Percentiles rank a stretch among this genome's conserved stretches.
phyloP scores from a whole-genome alignment of 306 rosid species.

The Rosa multiflora region DNA sequence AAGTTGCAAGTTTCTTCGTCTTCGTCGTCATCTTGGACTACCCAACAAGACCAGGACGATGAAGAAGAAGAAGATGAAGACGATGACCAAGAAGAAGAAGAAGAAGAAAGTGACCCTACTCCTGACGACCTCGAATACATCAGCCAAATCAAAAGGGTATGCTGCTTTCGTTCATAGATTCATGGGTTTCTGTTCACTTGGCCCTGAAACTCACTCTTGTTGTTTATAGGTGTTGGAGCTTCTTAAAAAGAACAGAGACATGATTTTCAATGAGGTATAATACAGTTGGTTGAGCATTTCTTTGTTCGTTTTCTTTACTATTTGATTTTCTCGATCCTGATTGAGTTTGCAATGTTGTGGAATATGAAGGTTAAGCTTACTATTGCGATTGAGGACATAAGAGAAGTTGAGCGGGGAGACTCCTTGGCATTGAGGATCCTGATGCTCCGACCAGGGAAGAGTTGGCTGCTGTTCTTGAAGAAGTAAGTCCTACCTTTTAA shows the following conservation, averaged over 20 bases:
- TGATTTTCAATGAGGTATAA: slow-evolving; percentile 82
- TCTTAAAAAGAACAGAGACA: slow-evolving; percentile 81
- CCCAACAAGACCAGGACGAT: slow-evolving; percentile 24
- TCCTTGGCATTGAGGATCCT: slow-evolving; percentile 86
- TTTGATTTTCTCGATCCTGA: neutral
- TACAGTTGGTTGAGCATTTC: neutral
- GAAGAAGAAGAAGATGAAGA: slow-evolving; percentile 2
- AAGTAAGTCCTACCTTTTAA: slow-evolving; percentile 42
- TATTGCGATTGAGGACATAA: slow-evolving; percentile 86
- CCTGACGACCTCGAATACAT: slow-evolving; percentile 66
- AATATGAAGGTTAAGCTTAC: slow-evolving; percentile 75
- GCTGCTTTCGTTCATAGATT: neutral
- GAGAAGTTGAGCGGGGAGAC: slow-evolving; percentile 84
- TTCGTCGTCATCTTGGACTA: slow-evolving; percentile 19
- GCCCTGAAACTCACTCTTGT: slow-evolving; percentile 1
- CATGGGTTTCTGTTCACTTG: neutral
- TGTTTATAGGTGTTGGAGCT: slow-evolving; percentile 70
- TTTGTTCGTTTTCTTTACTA: neutral
- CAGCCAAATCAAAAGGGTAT: slow-evolving; percentile 63
- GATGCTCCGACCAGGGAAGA: slow-evolving; percentile 88
- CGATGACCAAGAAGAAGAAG: neutral
- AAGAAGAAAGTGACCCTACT: slow-evolving; percentile 27
- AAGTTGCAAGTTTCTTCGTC: slow-evolving; percentile 10
- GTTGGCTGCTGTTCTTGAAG: slow-evolving; percentile 70
- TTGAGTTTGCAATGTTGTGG: neutral